Percentiles rank a stretch among this genome's conserved stretches.
Evolutionary conservation across 2,329 filamentous ascomycete genomes (phyloP).

Genomic region (Aspergillus sergii): DNA sequence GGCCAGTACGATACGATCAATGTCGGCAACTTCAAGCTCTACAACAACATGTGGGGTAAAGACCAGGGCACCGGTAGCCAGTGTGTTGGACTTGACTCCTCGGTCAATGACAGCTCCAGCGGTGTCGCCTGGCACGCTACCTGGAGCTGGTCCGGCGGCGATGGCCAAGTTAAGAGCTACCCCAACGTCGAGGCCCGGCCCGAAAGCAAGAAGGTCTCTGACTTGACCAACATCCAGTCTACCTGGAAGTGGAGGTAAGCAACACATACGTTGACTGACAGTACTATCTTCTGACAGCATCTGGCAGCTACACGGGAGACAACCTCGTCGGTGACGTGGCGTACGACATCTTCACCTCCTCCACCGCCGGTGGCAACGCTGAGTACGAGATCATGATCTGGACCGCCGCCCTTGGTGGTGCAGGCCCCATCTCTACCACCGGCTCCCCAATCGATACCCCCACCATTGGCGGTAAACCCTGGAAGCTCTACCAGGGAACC

Average conservation of each 20-base stretch:
- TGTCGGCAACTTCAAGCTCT: conserved; percentile 46
- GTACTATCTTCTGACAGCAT: neutral
- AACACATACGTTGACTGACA: neutral
- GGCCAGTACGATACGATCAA: conserved; percentile 26
- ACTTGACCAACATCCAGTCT: conserved; percentile 39
- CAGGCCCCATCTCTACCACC: conserved; percentile 59
- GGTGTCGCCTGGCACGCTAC: conserved; percentile 41
- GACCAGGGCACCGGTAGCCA: conserved; percentile 36
- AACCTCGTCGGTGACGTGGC: conserved; percentile 57
- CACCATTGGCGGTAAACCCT: conserved; percentile 53
- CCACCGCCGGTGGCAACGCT: conserved; percentile 44
- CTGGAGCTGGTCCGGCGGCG: conserved; percentile 44
- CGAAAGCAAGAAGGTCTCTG: conserved; percentile 11
- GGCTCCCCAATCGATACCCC: conserved; percentile 52
- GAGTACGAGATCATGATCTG: conserved; percentile 65
- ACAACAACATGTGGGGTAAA: conserved; percentile 53
- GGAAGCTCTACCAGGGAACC: conserved; percentile 61
- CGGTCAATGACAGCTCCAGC: conserved; percentile 19
- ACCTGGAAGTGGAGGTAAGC: conserved; percentile 42
- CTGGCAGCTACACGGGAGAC: conserved; percentile 45
- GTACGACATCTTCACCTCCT: conserved; percentile 56
- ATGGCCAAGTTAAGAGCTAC: conserved; percentile 44
- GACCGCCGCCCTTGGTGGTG: conserved; percentile 55
- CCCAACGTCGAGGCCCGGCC: conserved; percentile 20
- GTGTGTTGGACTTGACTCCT: conserved; percentile 41